Percentiles rank a stretch among this genome's conserved stretches.
Conservation (phyloP, 2,329 filamentous ascomycete species). For the Tolypocladium endophyticum region DNA sequence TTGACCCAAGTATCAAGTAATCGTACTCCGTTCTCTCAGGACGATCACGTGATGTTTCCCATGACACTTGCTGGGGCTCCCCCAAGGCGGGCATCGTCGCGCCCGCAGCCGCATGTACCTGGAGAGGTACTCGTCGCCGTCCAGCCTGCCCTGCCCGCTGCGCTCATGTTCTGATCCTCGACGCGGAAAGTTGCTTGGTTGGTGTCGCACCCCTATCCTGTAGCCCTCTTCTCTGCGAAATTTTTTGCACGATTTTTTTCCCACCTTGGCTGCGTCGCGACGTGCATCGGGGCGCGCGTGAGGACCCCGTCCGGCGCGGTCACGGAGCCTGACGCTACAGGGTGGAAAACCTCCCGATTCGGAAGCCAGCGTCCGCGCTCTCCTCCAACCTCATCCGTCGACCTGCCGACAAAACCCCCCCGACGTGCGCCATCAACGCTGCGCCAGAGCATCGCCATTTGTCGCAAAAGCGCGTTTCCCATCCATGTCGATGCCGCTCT, state of each 20-base stretch:
- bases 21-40: background rate
- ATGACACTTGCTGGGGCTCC: background rate
- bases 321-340: background rate
- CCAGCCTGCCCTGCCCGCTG: background rate
- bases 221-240: background rate
- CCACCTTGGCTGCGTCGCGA: background rate
- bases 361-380: constrained; percentile 25
- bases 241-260: background rate
- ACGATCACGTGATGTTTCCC: background rate
- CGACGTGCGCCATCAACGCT: constrained; percentile 41
- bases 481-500: constrained; percentile 44
- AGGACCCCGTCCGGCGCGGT: background rate
- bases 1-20: background rate
- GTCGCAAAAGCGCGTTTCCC: constrained; percentile 27
- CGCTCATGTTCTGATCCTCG: background rate
- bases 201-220: background rate
- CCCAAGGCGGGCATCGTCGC: background rate
- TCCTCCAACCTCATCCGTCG: constrained; percentile 44
- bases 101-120: background rate
- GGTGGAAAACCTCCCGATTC: constrained; percentile 26
- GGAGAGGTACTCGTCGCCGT: background rate
- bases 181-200: background rate
- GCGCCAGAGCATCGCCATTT: constrained; percentile 29
- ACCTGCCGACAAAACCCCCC: constrained; percentile 38
- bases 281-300: background rate